Base-by-base conservation (phyloP, 2,329 filamentous ascomycete genomes). In the Thielaviopsis euricoi region DNA sequence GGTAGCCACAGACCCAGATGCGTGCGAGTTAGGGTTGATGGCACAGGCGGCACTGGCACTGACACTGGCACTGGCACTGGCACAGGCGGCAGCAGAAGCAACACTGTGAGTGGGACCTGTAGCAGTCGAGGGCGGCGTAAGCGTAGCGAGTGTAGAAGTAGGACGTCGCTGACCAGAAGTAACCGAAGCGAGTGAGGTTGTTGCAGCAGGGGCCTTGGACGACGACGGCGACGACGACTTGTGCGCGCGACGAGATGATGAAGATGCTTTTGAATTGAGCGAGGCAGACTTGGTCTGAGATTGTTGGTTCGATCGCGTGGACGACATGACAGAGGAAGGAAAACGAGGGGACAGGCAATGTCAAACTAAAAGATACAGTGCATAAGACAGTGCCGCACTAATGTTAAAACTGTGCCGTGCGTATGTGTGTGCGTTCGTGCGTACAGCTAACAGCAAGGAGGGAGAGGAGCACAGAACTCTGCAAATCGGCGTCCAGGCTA, bases 351-450 rank as follows among this genome's bases (percentile, higher is more conserved):
- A 53, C 21, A 48, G 49, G n/a, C 33, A 26, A 53, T 37, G 23
- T 53, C 43, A 57, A n/a, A 53, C 55, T 49, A 53, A 57, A 46
- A n/a, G 17, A n/a, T n/a, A 57, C 56, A 52, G 56, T 57, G 56
- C 26, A 23, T 15, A 33, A n/a, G 13, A 9, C 33, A 12, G 40
- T 52, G 17, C n/a, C n/a, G 15, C 17, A 19, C 22, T n/a, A n/a
- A 46, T 48, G 29, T 17, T 37, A 33, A 48, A 9, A 57, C 56
- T 52, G 50, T 23, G 33, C 51, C 37, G 21, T 22, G n/a, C n/a
- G n/a, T n/a, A n/a, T n/a, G n/a, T n/a, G n/a, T n/a, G n/a, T n/a
- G n/a, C n/a, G n/a, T n/a, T 29, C 17, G 21, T 37, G 55, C 43
- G 15, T 43, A n/a, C 48, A 51, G 23, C 22, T 15, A 46, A 46